Evolutionary conservation across 2,329 filamentous ascomycete species (phyloP).

Genomic region (Chalaropsis thielavioides): DNA sequence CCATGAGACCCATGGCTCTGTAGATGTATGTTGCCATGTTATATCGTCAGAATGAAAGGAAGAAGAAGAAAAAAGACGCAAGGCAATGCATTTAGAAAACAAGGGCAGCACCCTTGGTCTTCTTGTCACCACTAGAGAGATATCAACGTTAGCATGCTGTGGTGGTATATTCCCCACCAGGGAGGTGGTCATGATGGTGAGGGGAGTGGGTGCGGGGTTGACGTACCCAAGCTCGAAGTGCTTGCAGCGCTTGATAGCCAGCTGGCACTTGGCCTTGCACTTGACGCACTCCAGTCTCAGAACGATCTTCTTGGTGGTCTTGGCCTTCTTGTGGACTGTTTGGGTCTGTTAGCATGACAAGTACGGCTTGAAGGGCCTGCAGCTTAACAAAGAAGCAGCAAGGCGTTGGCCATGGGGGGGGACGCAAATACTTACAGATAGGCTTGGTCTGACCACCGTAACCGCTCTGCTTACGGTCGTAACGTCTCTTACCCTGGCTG

Average conservation of each 20-base stretch:
- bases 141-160: conserved; percentile 28
- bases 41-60: conserved; percentile 33
- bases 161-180: background rate
- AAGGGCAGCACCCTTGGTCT: conserved; percentile 99
- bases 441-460: conserved; percentile 99
- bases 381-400: background rate
- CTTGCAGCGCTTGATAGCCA: conserved; percentile 99
- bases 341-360: conserved; percentile 1
- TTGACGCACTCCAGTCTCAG: conserved; percentile 91
- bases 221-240: conserved; percentile 99
- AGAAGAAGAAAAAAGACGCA: conserved; percentile 29
- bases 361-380: background rate
- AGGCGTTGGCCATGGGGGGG: background rate
- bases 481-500: conserved; percentile 93
- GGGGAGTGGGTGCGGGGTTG: conserved; percentile 4
- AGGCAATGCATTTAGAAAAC: conserved; percentile 72
- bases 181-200: background rate
- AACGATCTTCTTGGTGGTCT: conserved; percentile 99
- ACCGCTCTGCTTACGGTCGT: conserved; percentile 97
- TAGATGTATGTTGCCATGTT: conserved; percentile 21
- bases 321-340: conserved; percentile 93
- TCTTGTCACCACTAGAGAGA: conserved; percentile 88
- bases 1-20: conserved; percentile 9
- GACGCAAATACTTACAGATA: conserved; percentile 40
- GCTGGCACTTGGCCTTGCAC: conserved; percentile 98